Conservation (phyloP, 2,329 filamentous ascomycete species). For the Elsinoe necatrix region DNA sequence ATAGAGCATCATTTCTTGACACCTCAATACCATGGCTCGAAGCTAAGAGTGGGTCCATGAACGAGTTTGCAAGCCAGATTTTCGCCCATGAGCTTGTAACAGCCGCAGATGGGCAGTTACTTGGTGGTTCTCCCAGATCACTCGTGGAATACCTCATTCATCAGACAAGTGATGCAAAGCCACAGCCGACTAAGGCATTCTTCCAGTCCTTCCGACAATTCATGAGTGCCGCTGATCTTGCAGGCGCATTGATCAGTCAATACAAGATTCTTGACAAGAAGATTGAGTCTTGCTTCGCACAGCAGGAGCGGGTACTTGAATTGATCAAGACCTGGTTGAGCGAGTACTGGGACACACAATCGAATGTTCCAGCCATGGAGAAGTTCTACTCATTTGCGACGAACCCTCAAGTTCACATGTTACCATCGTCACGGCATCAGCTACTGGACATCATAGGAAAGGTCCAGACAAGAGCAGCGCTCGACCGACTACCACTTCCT, state of each 20-base stretch:
- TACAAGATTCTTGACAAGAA: conserved; percentile 86
- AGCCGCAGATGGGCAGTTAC: conserved; percentile 92
- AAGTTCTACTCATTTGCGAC: conserved; percentile 75
- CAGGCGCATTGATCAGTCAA: conserved; percentile 74
- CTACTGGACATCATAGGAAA: conserved; percentile 49
- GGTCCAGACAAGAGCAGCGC: not conserved
- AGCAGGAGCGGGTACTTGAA: conserved; percentile 87
- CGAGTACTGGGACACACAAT: conserved; percentile 82
- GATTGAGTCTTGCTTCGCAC: conserved; percentile 64
- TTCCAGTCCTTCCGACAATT: conserved; percentile 95
- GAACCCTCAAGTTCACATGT: conserved; percentile 29
- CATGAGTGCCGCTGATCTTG: conserved; percentile 69
- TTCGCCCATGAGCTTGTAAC: conserved; percentile 85
- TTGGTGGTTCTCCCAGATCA: conserved; percentile 80
- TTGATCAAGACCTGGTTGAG: conserved; percentile 96
- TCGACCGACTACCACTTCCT: not conserved
- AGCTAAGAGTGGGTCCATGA: conserved; percentile 6
- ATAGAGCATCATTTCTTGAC: conserved; percentile 3
- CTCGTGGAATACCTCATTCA: conserved; percentile 71
- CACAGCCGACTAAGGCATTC: conserved; percentile 87
- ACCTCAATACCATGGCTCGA: conserved; percentile 3
- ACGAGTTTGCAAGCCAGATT: conserved; percentile 28
- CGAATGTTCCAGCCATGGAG: conserved; percentile 66
- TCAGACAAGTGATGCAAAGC: conserved; percentile 66
- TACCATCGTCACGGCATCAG: conserved; percentile 51